Percentiles rank a stretch among this genome's conserved stretches.
phyloP scores from a whole-genome alignment of 2,329 filamentous ascomycete species.

The Thelonectria blattea region DNA sequence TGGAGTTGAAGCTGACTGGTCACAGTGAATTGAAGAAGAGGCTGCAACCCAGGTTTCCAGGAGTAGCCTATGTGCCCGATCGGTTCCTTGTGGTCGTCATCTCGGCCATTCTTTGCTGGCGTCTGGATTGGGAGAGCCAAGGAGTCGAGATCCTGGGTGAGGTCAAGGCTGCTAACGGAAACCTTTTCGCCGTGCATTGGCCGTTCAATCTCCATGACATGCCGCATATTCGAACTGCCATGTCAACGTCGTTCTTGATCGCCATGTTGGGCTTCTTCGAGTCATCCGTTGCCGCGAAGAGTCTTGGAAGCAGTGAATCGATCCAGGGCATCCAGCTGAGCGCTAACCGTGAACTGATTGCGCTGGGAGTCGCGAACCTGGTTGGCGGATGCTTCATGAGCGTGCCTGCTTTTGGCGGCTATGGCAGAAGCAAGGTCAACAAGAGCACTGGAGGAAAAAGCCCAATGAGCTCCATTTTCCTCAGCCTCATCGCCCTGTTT shows the following conservation, averaged over 20 bases:
- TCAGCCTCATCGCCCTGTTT: conserved; percentile 82
- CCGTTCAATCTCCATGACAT: conserved; percentile 81
- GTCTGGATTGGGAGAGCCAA: conserved; percentile 76
- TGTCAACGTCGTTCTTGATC: conserved; percentile 92
- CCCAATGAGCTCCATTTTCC: conserved; percentile 89
- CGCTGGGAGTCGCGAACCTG: conserved; percentile 89
- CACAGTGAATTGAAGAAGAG: conserved; percentile 78
- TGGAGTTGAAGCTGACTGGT: conserved; percentile 12
- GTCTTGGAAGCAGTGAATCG: conserved; percentile 71
- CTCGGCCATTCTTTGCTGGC: conserved; percentile 80
- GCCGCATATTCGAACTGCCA: conserved; percentile 80
- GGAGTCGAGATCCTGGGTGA: conserved; percentile 86
- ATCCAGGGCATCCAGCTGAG: conserved; percentile 84
- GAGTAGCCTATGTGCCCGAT: conserved; percentile 88
- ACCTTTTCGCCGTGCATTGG: conserved; percentile 80
- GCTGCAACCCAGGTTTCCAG: conserved; percentile 78
- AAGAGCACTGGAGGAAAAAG: conserved; percentile 88
- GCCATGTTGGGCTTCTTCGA: conserved; percentile 98
- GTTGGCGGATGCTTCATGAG: conserved; percentile 91
- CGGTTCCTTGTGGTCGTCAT: conserved; percentile 88
- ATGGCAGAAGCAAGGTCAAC: conserved; percentile 95
- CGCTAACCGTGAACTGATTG: conserved; percentile 91
- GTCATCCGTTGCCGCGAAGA: conserved; percentile 94
- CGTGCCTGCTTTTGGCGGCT: conserved; percentile 92
- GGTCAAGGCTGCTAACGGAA: conserved; percentile 75